Base-by-base conservation (phyloP, 345 rosid genomes). In the Bruguiera parviflora region DNA sequence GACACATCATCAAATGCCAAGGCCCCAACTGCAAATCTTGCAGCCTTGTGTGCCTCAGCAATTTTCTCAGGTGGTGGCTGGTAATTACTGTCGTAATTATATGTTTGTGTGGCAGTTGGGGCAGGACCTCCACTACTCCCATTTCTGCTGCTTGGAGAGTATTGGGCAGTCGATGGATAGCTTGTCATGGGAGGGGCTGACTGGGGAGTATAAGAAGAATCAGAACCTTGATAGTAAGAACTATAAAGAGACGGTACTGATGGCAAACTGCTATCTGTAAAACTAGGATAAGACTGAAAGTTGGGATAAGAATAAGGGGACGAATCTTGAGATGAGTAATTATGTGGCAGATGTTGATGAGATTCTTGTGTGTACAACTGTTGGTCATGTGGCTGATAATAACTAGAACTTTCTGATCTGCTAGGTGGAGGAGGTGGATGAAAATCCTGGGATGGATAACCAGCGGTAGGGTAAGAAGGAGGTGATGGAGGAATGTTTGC, bases 21-120 rank as follows among this genome's bases (percentile, higher is more conserved):
- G 58, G 99, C 96, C 64, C 96, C 96, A 66, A 95, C 99, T 0
- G 99, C 99, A 73, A 95, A 92, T 81, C 96, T 85, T 2, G 99
- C 99, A 73, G 99, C 96, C 77, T 95, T 95, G 75, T 85, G 99
- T 61, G 99, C 99, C 77, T 90, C 98, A 0, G 88, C 85, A 6
- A 95, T 81, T 82, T 89, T 92, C 78, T 88, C 97, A 6, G 97
- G 89, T 29, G 90, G 77, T n/a, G 98, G 99, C 78, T 80, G 87
- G 84, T 90, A 90, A 75, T 84, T 89, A 73, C 85, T 77, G 82
- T 94, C 96, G 47, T 94, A 88, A 60, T 91, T 79, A 80, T 82
- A 87, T 53, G 80, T 71, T 72, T 83, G 79, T 37, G 82, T 33
- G 5, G 86, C 24, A 74, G 79, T 22, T 21, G 80, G 86, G 32